Percentiles rank a stretch among this genome's conserved stretches.
These are phyloP conservation scores for Mucor mucedo DNA, from an alignment of 371 early-diverging fungal species.

Conservation along the genomic window DNA sequence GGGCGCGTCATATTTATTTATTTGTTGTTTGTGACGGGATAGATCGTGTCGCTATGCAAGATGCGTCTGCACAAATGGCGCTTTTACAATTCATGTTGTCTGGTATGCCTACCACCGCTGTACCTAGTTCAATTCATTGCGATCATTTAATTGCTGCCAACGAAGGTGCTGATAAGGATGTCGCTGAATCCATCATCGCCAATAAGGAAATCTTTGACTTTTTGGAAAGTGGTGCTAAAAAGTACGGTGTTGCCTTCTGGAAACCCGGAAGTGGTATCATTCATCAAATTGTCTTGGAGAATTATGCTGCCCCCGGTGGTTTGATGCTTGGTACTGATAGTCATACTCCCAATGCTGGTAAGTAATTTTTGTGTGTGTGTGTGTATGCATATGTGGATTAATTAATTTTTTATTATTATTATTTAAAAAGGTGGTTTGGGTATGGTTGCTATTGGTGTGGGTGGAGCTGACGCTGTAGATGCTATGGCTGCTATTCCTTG, in stretches of 20 bases:
- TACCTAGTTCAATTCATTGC: conserved; percentile 91
- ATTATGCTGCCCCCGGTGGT: conserved; percentile 91
- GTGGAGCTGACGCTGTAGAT: conserved; percentile 96
- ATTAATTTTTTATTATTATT: no score
- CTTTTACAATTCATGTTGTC: conserved; percentile 93
- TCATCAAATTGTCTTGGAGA: conserved; percentile 93
- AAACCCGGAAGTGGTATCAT: conserved; percentile 90
- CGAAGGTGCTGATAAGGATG: conserved; percentile 77
- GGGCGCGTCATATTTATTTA: background rate
- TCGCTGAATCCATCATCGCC: conserved; percentile 64
- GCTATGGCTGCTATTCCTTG: conserved; percentile 94
- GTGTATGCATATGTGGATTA: no score
- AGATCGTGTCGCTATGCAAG: conserved; percentile 86
- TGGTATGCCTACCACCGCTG: conserved; percentile 82
- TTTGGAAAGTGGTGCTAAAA: conserved; percentile 75
- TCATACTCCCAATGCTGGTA: conserved; percentile 77
- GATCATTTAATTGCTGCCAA: conserved; percentile 91
- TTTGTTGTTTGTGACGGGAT: background rate
- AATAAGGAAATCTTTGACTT: conserved; percentile 91
- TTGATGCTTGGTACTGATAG: conserved; percentile 92
- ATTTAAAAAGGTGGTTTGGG: conserved; percentile 82
- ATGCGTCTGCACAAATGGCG: conserved; percentile 90
- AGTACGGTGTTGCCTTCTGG: conserved; percentile 92
- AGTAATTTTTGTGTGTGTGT: background rate
- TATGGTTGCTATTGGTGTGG: conserved; percentile 93